Percentiles rank a stretch among this genome's conserved stretches.
phyloP scores from a whole-genome alignment of 2,329 filamentous ascomycete species.

The Neophaeococcomyces mojaviensis region DNA sequence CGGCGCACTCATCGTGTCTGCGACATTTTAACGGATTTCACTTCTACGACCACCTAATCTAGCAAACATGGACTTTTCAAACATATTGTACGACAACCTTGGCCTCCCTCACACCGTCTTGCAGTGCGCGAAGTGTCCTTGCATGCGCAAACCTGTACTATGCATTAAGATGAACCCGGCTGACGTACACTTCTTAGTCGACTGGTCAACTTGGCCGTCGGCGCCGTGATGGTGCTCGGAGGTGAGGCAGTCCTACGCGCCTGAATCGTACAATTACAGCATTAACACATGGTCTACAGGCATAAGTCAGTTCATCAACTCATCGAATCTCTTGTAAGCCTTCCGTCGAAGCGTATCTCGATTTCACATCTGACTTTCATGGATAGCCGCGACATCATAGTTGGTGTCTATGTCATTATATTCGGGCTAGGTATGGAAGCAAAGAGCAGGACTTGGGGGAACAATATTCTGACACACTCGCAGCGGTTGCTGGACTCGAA shows the following conservation, averaged over 20 bases:
- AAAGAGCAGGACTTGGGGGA: conserved; percentile 3
- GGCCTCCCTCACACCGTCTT: not conserved
- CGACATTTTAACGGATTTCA: not conserved
- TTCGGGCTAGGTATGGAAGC: conserved; percentile 71
- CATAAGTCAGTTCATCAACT: conserved; percentile 38
- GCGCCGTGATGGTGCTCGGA: conserved; percentile 77
- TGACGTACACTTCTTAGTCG: conserved; percentile 52
- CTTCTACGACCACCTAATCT: not conserved
- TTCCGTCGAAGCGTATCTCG: not conserved
- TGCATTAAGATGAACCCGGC: conserved; percentile 6
- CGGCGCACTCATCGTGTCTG: not conserved
- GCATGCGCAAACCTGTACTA: conserved; percentile 2
- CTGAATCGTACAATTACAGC: conserved; percentile 23
- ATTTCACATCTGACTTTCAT: conserved; percentile 9
- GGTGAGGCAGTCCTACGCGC: conserved; percentile 37
- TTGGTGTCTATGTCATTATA: conserved; percentile 80
- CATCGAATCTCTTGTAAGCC: conserved; percentile 30
- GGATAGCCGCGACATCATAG: conserved; percentile 61
- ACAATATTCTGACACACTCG: conserved; percentile 19
- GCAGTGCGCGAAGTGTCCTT: too few relatives aligned
- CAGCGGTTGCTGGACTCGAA: conserved; percentile 68
- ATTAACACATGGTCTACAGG: conserved; percentile 17
- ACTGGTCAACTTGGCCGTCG: conserved; percentile 85
- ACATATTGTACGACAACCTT: conserved; percentile 62
- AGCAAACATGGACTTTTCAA: conserved; percentile 75